Evolutionary conservation across 306 rosid species (phyloP), one percentile per base, ranked within the genome.

Genomic region (Fragaria iinumae): DNA sequence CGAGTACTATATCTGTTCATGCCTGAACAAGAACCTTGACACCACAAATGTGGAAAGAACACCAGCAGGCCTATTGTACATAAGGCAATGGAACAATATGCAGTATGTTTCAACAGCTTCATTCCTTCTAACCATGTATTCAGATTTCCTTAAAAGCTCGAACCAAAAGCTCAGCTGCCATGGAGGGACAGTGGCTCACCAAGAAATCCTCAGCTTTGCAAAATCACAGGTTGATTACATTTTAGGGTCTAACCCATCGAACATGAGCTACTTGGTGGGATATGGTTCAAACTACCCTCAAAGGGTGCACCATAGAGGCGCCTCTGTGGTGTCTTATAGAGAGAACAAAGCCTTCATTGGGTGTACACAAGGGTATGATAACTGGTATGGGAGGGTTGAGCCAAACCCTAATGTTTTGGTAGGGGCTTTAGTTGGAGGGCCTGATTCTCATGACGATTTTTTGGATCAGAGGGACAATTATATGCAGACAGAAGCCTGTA

Each of bases 401-500:
- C 81, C 88, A 32, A 96, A 96, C 43, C 98, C 97, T 13, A 96
- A 93, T 60, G 84, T 88, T 71, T 50, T 96, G 23, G 89, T 93
- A 43, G 99, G 99, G 73, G 99, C 99, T 14, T 76, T 96, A 80
- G 99, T 96, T 16, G 99, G 99, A 36, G 99, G 99, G 4, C 99
- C 99, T 10, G 96, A 96, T 87, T 71, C 63, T n/a, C 29, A 86
- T 23, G 99, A 92, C 55, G 72, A 84, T 48, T 96, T 96, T 83
- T 74, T 81, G 50, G 99, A 96, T 73, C 67, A 72, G 50, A 92
- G 99, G 77, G 67, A 74, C 62, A 96, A 96, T 71, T 96, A 73
- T n/a, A 83, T 91, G 98, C 99, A 96, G 69, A 96, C 99, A 4
- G 99, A 96, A 84, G 99, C 99, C 11, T 96, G 99, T 77, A 96